Base-by-base conservation (phyloP, 2,329 filamentous ascomycete genomes). In the Trichoderma sp. region DNA sequence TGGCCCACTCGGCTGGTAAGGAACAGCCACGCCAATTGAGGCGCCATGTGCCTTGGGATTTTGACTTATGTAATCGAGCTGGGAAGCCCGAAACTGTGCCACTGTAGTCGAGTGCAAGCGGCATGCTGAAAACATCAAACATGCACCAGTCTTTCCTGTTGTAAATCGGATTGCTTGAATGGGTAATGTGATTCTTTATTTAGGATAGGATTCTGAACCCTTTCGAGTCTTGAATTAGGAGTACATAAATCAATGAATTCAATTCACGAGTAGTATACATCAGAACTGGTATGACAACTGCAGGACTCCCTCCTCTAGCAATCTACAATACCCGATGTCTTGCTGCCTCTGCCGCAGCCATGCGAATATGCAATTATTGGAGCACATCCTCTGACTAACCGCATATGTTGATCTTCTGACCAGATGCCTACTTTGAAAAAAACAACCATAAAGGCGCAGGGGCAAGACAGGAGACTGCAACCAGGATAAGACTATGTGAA, bases 1-100 rank as follows among this genome's bases (percentile, higher is more conserved):
- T 41, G 69, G 56, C 69, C 75, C 75, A 76, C 75, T 62, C 69
- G 18, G n/a, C 24, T 29, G 31, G 41, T n/a, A 29, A 50, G 12
- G 31, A 53, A 6, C 27, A 63, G 31, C 45, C 45, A 53, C n/a
- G 16, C 31, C 18, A 14, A 14, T 21, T 56, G 50, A 56, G n/a
- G 21, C 45, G 45, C 18, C 45, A 53, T 56, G 50, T 12, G n/a
- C n/a, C 9, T 53, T 53, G n/a, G 6, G 8, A 11, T 5, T 11
- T 14, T 24, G 29, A 24, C 24, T 71, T 71, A 71, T 45, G 68
- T 72, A 31, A 72, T 12, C 59, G 16, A 35, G 3, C 4, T 18
- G 5, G 12, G 16, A 31, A 35, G 2, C 18, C 18, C 9, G n/a
- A 24, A 63, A 35, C 31, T 35, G 31, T n/a, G 14, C 29, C 24